Evolutionary conservation across 108 stramenopile genomes (phyloP), one percentile per base, ranked within the genome.

Genomic region (Ochromonas danica): DNA sequence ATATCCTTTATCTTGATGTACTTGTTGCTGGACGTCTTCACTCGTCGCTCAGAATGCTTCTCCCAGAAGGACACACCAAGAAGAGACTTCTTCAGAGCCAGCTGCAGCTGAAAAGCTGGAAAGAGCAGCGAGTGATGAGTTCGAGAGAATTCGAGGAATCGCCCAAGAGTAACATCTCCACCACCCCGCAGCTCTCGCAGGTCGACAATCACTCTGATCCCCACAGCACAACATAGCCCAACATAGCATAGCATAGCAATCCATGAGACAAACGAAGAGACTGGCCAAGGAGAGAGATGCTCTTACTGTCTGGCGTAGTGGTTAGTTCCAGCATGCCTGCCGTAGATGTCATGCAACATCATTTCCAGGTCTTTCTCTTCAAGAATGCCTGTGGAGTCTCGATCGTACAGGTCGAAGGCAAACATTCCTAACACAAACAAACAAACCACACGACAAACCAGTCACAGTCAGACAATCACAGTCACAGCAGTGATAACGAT

Each of bases 371-470:
- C 88, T 1, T 74, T 39, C 74, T 83, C 63, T 27, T 81, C 79
- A 33, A 89, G 28, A 40, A 42, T 42, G 0, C 86, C 88, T 0
- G 28, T 36, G n/a, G 70, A 40, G 57, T 89, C 89, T 1, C 86
- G 77, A 70, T 90, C 89, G 65, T 87, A 89, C 33, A 89, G 85
- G 57, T 87, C 84, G 45, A 86, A 90, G 22, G 87, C 75, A 41
- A 87, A 81, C 80, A 80, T 82, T 17, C 79, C 80, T 40, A 88
- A n/a, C n/a, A n/a, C n/a, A n/a, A n/a, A n/a, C n/a, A n/a, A n/a
- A n/a, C 78, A 35, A 86, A 43, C 10, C 35, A 36, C 62, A 78
- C 43, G 62, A 88, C 88, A 78, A 88, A 89, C n/a, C n/a, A n/a
- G n/a, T n/a, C n/a, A n/a, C n/a, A n/a, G n/a, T n/a, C n/a, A n/a